Conservation (phyloP, 2,329 filamentous ascomycete species). For the Acrocalymma vagum region DNA sequence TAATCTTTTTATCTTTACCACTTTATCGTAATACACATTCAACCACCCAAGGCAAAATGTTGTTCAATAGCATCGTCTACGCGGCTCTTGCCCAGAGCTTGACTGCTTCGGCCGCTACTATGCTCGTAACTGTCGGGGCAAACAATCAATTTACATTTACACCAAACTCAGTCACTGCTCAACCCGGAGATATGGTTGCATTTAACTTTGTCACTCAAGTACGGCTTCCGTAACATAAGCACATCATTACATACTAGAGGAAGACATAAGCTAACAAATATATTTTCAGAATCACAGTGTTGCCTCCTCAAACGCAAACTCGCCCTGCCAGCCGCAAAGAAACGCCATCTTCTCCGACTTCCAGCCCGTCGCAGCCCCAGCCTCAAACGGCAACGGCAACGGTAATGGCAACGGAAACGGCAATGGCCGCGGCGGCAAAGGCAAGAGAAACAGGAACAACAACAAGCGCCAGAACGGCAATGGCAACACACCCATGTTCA, state of each 20-base stretch:
- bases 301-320: slow-evolving; percentile 32
- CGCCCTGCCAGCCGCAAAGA: slow-evolving; percentile 29
- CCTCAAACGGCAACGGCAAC: slow-evolving; percentile 18
- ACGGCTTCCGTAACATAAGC: slow-evolving; percentile 3
- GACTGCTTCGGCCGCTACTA: slow-evolving; percentile 34
- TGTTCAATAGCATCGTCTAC: slow-evolving; percentile 27
- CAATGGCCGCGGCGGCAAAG: slow-evolving; percentile 16
- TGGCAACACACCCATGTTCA: slow-evolving; percentile 35
- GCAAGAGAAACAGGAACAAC: slow-evolving; percentile 25
- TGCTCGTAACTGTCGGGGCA: slow-evolving; percentile 39
- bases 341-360: slow-evolving; percentile 40
- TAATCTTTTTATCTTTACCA: slow-evolving; percentile 9
- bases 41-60: slow-evolving; percentile 26
- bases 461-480: slow-evolving; percentile 31
- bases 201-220: slow-evolving; percentile 35
- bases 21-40: no score
- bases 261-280: not conserved
- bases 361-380: slow-evolving; percentile 29
- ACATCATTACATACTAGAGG: not conserved
- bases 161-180: slow-evolving; percentile 33
- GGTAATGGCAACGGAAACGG: slow-evolving; percentile 13
- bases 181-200: slow-evolving; percentile 37
- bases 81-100: slow-evolving; percentile 33
- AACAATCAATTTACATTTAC: slow-evolving; percentile 41
- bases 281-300: slow-evolving; percentile 36